Evolutionary conservation across 768 basidiomycete species (phyloP).

Genomic region (Leccinellum luteum): DNA sequence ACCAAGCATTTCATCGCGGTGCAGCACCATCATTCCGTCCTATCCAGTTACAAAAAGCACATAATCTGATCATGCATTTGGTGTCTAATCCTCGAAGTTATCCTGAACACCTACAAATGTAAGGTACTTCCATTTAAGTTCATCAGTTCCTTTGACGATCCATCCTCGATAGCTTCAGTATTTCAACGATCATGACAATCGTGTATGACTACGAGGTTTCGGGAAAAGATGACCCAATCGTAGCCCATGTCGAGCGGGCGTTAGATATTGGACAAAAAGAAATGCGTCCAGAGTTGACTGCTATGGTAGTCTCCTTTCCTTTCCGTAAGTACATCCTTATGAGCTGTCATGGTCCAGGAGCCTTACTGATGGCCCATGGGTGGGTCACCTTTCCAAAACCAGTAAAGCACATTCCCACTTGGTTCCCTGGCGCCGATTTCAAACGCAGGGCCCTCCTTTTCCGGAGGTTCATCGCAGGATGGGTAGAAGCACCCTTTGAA

Average conservation of each 20-base stretch:
- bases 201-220: slow-evolving; percentile 24
- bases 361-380: neutral
- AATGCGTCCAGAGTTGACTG: slow-evolving; percentile 17
- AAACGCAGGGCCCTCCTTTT: slow-evolving; percentile 12
- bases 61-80: slow-evolving; percentile 31
- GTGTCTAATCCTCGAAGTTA: slow-evolving; percentile 20
- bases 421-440: slow-evolving; percentile 24
- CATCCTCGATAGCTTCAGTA: slow-evolving; percentile 13
- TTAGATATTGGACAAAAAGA: slow-evolving; percentile 6
- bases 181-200: slow-evolving; percentile 23
- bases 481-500: slow-evolving; percentile 24
- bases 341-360: neutral
- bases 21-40: slow-evolving; percentile 29
- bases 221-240: slow-evolving; percentile 18
- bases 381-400: neutral
- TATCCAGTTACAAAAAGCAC: slow-evolving; percentile 33
- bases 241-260: slow-evolving; percentile 13
- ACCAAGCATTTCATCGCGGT: neutral
- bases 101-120: slow-evolving; percentile 21
- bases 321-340: slow-evolving; percentile 11
- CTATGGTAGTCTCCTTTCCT: slow-evolving; percentile 14
- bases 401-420: slow-evolving; percentile 20
- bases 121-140: neutral
- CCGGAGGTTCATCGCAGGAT: slow-evolving; percentile 2
- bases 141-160: neutral